Evolutionary conservation across 2,329 filamentous ascomycete genomes (phyloP).

Genomic region (Ploettnerulaceae sp.): DNA sequence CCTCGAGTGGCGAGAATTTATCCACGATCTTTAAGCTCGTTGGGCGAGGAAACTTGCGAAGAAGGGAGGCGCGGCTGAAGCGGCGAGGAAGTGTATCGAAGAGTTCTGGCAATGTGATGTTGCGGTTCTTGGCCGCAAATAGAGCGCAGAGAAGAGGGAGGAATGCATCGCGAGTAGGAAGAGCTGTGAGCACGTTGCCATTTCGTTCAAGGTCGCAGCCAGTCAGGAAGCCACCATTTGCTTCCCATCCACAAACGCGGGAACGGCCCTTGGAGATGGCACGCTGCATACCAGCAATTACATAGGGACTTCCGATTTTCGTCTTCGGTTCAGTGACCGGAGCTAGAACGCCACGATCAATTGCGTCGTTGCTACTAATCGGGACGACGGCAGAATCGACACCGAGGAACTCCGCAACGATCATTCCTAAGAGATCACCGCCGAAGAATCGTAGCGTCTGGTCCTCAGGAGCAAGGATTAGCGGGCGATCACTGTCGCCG

Average conservation of each 20-base stretch:
- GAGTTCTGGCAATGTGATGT: constrained; percentile 28
- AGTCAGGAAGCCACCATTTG: constrained; percentile 35
- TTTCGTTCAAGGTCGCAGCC: constrained; percentile 31
- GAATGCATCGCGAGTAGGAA: constrained; percentile 34
- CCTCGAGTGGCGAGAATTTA: constrained; percentile 29
- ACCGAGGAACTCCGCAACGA: constrained; percentile 32
- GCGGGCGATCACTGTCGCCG: constrained; percentile 35
- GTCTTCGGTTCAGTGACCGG: constrained; percentile 31
- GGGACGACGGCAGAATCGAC: constrained; percentile 34
- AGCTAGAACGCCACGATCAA: constrained; percentile 32
- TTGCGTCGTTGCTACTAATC: constrained; percentile 35
- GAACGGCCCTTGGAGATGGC: constrained; percentile 29
- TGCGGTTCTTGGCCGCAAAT: constrained; percentile 29
- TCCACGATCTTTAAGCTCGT: constrained; percentile 32
- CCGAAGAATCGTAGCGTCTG: constrained; percentile 33
- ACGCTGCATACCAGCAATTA: constrained; percentile 34
- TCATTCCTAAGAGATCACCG: constrained; percentile 34
- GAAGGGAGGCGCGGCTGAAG: constrained; percentile 31
- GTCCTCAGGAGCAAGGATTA: constrained; percentile 31
- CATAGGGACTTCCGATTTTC: constrained; percentile 35
- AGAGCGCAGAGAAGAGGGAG: constrained; percentile 32
- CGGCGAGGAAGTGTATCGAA: constrained; percentile 31
- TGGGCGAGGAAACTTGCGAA: constrained; percentile 34
- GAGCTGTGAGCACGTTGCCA: constrained; percentile 29
- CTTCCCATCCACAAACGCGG: constrained; percentile 34